phyloP scores from a whole-genome alignment of 768 basidiomycete genomes.

The Lentinula edodes region DNA sequence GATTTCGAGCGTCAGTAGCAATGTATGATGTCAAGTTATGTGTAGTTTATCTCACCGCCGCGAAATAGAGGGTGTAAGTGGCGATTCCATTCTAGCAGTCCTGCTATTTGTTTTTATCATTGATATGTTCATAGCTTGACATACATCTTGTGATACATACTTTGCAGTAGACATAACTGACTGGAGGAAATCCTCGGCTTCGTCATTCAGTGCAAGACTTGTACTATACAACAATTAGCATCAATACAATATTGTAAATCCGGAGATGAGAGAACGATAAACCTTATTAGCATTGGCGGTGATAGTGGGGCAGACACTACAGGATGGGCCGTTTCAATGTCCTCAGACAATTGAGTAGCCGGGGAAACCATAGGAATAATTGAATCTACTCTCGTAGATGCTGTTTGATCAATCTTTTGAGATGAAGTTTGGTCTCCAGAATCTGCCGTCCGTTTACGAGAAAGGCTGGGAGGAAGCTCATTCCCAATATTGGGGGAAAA shows the following conservation, averaged over 20 bases:
- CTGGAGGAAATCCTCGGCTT: not conserved
- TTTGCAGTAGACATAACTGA: not conserved
- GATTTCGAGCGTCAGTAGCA: not conserved
- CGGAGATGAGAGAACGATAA: not conserved
- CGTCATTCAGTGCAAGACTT: not conserved
- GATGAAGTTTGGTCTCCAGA: not conserved
- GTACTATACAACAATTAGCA: not conserved
- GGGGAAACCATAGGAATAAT: not conserved
- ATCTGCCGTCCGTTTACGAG: not conserved
- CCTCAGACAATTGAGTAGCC: not conserved
- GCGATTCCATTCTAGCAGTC: not conserved
- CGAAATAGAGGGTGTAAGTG: not conserved
- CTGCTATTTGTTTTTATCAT: not conserved
- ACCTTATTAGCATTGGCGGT: not conserved
- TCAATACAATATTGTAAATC: not conserved
- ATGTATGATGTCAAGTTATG: not conserved
- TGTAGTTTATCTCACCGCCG: not conserved
- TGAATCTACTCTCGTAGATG: not conserved
- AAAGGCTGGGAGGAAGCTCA: not conserved
- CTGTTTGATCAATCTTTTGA: not conserved
- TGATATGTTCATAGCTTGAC: not conserved
- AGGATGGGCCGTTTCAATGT: not conserved
- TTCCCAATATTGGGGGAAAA: not conserved
- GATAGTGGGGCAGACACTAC: not conserved
- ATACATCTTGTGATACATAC: not conserved